Evolutionary conservation across 768 basidiomycete genomes (phyloP).

Genomic region (Suillus plorans): DNA sequence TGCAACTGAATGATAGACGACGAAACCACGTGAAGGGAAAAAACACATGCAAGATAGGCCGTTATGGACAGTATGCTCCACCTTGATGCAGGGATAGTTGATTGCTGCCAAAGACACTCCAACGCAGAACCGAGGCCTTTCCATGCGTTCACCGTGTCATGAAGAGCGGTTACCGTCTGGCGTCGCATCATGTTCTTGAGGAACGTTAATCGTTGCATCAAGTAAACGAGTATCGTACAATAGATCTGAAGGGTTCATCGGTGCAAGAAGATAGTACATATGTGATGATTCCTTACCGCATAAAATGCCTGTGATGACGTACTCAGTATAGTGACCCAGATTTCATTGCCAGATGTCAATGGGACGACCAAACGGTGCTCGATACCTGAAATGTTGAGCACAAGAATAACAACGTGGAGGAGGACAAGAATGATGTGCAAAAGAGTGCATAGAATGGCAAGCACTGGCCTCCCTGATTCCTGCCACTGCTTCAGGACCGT

Average conservation of each 20-base stretch:
- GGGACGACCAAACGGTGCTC: conserved; percentile 8
- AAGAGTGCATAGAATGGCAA: background rate
- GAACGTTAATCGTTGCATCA: conserved; percentile 20
- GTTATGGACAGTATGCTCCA: conserved; percentile 13
- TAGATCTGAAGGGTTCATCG: conserved; percentile 13
- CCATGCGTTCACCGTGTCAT: conserved; percentile 23
- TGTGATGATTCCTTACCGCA: background rate
- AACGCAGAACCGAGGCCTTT: conserved; percentile 21
- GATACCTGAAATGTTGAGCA: background rate
- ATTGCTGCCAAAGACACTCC: conserved; percentile 17
- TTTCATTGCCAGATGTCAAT: background rate
- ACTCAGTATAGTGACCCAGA: conserved; percentile 1
- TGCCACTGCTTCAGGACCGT: no score
- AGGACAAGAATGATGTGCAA: background rate
- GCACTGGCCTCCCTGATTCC: background rate
- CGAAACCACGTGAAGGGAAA: conserved; percentile 19
- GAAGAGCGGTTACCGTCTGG: conserved; percentile 18
- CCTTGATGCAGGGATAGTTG: conserved; percentile 11
- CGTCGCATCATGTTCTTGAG: background rate
- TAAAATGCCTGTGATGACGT: conserved; percentile 7
- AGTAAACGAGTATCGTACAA: conserved; percentile 17
- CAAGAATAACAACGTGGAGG: conserved; percentile 6
- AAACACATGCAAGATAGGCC: conserved; percentile 19
- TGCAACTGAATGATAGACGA: conserved; percentile 22
- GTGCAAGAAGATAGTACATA: background rate